Percentiles rank a stretch among this genome's conserved stretches.
Evolutionary conservation across 208 protist species (phyloP).

Genomic region (Blastocrithidia nonstop): DNA sequence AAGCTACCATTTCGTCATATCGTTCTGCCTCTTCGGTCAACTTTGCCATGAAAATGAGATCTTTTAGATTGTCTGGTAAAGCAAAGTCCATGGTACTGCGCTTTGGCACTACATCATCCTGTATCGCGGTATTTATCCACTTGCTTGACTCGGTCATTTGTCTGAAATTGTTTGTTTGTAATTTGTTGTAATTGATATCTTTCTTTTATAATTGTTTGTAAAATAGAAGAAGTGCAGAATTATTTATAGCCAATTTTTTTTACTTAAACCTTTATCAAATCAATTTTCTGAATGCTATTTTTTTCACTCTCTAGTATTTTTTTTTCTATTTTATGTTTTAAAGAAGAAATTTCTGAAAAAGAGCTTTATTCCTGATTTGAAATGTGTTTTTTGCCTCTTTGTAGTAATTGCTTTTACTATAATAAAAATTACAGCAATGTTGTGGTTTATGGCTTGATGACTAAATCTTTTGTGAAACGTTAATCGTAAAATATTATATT

Average conservation of each 20-base stretch:
- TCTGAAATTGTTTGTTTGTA: constrained; percentile 1
- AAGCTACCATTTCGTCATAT: constrained; percentile 96
- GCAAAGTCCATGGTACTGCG: constrained; percentile 37
- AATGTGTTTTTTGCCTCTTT: too few relatives aligned
- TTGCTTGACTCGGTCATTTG: constrained; percentile 63
- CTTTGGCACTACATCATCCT: constrained; percentile 69
- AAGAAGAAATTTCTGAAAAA: constrained; percentile 1
- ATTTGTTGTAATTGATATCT: too few relatives aligned
- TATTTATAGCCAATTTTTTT: neutral
- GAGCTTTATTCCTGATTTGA: neutral
- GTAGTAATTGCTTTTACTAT: too few relatives aligned
- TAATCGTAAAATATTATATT: too few relatives aligned
- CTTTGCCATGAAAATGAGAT: constrained; percentile 94
- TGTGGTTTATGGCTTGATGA: too few relatives aligned
- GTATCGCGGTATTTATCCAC: constrained; percentile 62
- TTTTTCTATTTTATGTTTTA: too few relatives aligned
- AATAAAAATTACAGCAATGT: too few relatives aligned
- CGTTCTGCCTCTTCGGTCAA: constrained; percentile 97
- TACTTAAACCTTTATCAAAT: too few relatives aligned
- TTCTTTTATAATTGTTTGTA: constrained; percentile 4
- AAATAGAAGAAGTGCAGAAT: neutral
- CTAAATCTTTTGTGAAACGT: too few relatives aligned
- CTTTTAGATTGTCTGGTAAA: constrained; percentile 62
- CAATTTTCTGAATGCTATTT: too few relatives aligned
- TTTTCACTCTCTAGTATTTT: too few relatives aligned